Base-by-base conservation (phyloP, 2,329 filamentous ascomycete genomes). In the Aspergillus sp. region DNA sequence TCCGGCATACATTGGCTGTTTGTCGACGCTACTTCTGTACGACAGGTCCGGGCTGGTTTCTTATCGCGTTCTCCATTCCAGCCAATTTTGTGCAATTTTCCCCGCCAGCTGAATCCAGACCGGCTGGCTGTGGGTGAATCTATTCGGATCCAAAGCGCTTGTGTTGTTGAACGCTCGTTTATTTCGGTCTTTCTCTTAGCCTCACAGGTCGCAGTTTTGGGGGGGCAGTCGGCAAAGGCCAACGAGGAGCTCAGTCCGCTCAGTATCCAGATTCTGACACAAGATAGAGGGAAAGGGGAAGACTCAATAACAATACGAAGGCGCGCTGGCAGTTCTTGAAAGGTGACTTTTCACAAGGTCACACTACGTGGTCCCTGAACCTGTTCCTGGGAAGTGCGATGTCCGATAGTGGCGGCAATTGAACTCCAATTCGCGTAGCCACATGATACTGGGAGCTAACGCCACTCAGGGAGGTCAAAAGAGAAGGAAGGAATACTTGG, bases 1-100 rank as follows among this genome's bases (percentile, higher is more conserved):
- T 54, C 52, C 56, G 45, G 48, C 49, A 56, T 49, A 45, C 50
- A 55, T 55, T 52, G 53, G 58, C 51, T 58, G 30, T 55, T 63
- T 41, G 51, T 60, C 39, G 59, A 53, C 43, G 45, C 43, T 55
- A 36, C 23, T 12, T 23, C 45, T 39, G 49, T 36, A 54, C 54
- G 38, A 41, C 57, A 51, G 50, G 59, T 55, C 32, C 19, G 36
- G 52, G 17, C 23, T 55, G 38, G 38, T 41, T 43, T 28, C 38
- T 32, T 55, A 25, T 30, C 15, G 38, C 21, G 38, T 43, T 32
- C 23, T 5, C 21, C 23, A 21, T 41, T 41, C 9, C 10, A 19
- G 23, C 25, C 47, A 17, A 25, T 32, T 30, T 32, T 17, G 25
- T 50, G 30, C 15, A 30, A 1, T 10, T 12, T 30, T 6, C 19